Evolutionary conservation across 768 basidiomycete genomes (phyloP), one percentile per base, ranked within the genome.

Genomic region (Lactarius vividus): DNA sequence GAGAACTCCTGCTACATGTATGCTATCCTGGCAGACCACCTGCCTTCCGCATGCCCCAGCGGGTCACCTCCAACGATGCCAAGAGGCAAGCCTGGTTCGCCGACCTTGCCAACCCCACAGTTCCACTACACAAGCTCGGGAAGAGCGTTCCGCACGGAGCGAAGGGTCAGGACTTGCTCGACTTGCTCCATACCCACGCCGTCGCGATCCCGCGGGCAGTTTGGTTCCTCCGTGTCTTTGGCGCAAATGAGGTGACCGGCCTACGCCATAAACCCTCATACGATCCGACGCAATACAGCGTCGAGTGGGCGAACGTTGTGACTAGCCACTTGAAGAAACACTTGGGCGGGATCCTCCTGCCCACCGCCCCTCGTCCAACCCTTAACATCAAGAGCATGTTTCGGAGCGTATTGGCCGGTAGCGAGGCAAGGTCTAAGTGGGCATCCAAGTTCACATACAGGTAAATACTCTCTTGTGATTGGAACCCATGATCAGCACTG

Each of bases 91-190:
- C 88, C 8, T 94, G 92, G 92, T 91, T 93, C 72, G 82, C 85
- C 9, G 91, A 93, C 72, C 83, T 94, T 13, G 91, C 92, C 15
- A 85, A 94, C 69, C 86, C 91, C 1, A 81, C 87, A 37, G 88
- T 94, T 16, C 92, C 92, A 5, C 80, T 94, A 18, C 79, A 88
- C 72, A 93, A 91, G 73, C 79, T 94, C 11, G 89, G 89, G 7
- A 92, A 92, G 77, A 91, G 85, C 73, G 89, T 94, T 5, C 93
- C 92, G 2, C 91, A 94, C 72, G 91, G 91, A 0, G 88, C 88
- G 4, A 94, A 92, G 75, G 93, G 92, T 1, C 87, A 89, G 68
- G 92, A 93, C 71, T 81, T 94, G 33, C 78, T 95, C 59, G 92
- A 94, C 66, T 78, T 94, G 52, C 76, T 95, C 35, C 89, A 94